Percentiles rank a stretch among this genome's conserved stretches.
phyloP scores from a whole-genome alignment of 495 filamentous ascomycete species.

The Trichoderma gamsii region DNA sequence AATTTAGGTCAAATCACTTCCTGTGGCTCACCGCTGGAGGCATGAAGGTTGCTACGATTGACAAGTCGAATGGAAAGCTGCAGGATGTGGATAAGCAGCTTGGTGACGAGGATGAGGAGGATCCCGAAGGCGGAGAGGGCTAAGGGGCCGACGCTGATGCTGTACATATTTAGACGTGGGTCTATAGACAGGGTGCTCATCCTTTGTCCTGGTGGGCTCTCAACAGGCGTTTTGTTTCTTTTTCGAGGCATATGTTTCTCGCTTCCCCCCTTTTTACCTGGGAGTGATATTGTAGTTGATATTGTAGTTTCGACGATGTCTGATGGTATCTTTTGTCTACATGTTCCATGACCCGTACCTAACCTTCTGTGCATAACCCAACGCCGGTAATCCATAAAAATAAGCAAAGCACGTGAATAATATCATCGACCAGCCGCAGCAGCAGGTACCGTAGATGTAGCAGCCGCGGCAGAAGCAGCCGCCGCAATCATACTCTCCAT shows the following conservation, averaged over 20 bases:
- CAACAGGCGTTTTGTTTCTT: no score
- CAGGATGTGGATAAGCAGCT: slow-evolving; percentile 27
- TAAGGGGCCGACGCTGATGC: not conserved
- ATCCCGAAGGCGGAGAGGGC: slow-evolving; percentile 20
- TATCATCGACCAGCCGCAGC: not conserved
- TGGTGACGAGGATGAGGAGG: slow-evolving; percentile 29
- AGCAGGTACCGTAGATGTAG: not conserved
- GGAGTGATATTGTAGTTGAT: not conserved
- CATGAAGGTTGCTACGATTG: slow-evolving; percentile 46
- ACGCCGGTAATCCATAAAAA: not conserved
- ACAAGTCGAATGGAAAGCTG: slow-evolving; percentile 21
- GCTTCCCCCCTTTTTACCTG: no score
- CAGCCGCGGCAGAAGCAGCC: not conserved
- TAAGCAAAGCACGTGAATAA: no score
- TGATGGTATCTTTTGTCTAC: not conserved
- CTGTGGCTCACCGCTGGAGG: slow-evolving; percentile 68
- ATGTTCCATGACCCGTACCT: not conserved
- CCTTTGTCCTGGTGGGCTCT: no score
- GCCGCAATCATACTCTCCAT: slow-evolving; percentile 9
- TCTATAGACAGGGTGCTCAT: not conserved
- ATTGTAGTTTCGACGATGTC: not conserved
- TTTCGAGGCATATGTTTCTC: no score
- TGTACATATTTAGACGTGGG: slow-evolving; percentile 1
- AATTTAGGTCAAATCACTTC: slow-evolving; percentile 65
- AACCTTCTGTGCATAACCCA: not conserved